Evolutionary conservation across 1,284 basidiomycete genomes (phyloP).

Genomic region (Moniliella sp.): DNA sequence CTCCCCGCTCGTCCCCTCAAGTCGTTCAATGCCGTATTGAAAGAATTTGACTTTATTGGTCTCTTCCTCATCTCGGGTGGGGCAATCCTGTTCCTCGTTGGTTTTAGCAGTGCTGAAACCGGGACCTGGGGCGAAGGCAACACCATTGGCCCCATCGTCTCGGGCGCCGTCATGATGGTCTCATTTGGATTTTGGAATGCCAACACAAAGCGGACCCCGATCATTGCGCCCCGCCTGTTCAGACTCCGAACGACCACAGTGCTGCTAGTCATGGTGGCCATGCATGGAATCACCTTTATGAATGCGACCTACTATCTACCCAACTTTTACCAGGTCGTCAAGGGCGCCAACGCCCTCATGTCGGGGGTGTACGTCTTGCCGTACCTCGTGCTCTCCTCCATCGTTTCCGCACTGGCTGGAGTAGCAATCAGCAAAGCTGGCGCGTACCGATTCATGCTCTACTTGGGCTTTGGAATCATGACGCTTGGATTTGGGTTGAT

Average conservation of each 20-base stretch:
- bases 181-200: conserved; percentile 11
- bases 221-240: no score
- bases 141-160: conserved; percentile 12
- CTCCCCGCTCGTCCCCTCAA: conserved; percentile 1
- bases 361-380: conserved; percentile 25
- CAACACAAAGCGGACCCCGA: background rate
- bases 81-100: conserved; percentile 19
- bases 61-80: conserved; percentile 22
- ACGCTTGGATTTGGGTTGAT: conserved; percentile 13
- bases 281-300: background rate
- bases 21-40: no score
- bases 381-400: conserved; percentile 19
- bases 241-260: no score
- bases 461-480: conserved; percentile 34
- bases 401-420: conserved; percentile 15
- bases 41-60: conserved; percentile 3
- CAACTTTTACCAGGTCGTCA: conserved; percentile 16
- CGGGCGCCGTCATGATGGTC: conserved; percentile 9
- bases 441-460: conserved; percentile 42
- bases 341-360: conserved; percentile 13
- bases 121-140: conserved; percentile 15
- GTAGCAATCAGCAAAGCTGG: conserved; percentile 11
- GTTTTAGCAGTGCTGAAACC: conserved; percentile 21
- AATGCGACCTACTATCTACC: conserved; percentile 2
- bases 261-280: background rate